A percentile compares a stretch with the other conserved stretches of the same genome.
Evolutionary conservation across 306 rosid genomes (phyloP).

Genomic region (Fagus crenata): DNA sequence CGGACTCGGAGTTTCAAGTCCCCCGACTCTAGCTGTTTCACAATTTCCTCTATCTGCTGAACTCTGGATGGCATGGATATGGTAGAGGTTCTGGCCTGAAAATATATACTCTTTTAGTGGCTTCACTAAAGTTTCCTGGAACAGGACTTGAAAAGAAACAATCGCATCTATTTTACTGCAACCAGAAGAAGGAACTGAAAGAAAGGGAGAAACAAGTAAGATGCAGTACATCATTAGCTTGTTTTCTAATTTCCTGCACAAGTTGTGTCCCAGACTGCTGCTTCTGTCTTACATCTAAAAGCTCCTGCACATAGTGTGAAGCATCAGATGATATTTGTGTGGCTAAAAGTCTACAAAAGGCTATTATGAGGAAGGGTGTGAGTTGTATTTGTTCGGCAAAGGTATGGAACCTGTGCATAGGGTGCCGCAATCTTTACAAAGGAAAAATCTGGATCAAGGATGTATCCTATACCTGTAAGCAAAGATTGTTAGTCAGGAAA

Average conservation of each 20-base stretch:
- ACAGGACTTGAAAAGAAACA: constrained; percentile 3
- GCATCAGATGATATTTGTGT: constrained; percentile 13
- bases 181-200: constrained; percentile 22
- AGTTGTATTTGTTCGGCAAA: background rate
- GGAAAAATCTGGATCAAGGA: constrained; percentile 76
- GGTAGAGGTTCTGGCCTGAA: constrained; percentile 75
- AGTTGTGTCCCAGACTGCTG: constrained; percentile 58
- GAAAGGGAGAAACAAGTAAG: constrained; percentile 14
- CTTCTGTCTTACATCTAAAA: constrained; percentile 72
- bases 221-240: constrained; percentile 72
- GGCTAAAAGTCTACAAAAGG: background rate
- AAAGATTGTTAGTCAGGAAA: constrained; percentile 7
- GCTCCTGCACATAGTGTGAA: constrained; percentile 57
- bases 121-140: background rate
- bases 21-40: constrained; percentile 80
- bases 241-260: constrained; percentile 79
- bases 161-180: constrained; percentile 1
- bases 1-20: constrained; percentile 92
- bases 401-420: constrained; percentile 73
- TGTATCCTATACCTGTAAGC: constrained; percentile 75
- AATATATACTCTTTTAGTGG: constrained; percentile 14
- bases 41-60: constrained; percentile 87
- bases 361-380: constrained; percentile 3
- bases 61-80: constrained; percentile 97
- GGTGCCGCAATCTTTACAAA: constrained; percentile 95